phyloP scores from a whole-genome alignment of 192 early-diverging fungal genomes.

The Backusella tarrabulga region DNA sequence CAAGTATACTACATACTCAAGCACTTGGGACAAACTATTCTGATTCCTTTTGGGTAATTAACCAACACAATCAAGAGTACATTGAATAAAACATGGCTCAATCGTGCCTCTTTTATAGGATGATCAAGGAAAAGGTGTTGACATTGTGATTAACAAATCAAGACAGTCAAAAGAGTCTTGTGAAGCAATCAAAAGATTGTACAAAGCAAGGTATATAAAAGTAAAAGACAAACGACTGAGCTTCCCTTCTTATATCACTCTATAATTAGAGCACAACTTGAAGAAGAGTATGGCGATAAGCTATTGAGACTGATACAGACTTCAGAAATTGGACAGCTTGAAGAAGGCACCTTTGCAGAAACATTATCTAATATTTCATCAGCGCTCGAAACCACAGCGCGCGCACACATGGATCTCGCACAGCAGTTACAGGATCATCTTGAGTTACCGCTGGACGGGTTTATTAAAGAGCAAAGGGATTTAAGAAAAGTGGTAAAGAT shows the following conservation, averaged over 20 bases:
- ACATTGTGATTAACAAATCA: constrained; percentile 59
- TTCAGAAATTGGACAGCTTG: constrained; percentile 12
- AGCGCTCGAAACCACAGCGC: constrained; percentile 64
- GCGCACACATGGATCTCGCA: constrained; percentile 65
- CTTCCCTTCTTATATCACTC: background rate
- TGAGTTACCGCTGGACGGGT: constrained; percentile 54
- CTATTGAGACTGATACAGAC: constrained; percentile 42
- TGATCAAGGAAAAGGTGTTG: constrained; percentile 65
- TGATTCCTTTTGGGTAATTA: constrained; percentile 32
- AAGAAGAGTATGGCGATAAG: constrained; percentile 72
- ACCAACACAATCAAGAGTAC: background rate
- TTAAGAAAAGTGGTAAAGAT: constrained; percentile 49
- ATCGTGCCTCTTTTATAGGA: constrained; percentile 35
- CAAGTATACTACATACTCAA: background rate
- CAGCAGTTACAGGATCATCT: constrained; percentile 66
- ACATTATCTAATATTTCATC: constrained; percentile 55
- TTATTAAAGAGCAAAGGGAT: constrained; percentile 64
- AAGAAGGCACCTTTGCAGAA: constrained; percentile 51
- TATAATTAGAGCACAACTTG: constrained; percentile 55
- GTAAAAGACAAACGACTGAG: background rate
- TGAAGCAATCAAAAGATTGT: constrained; percentile 61
- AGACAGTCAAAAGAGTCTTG: constrained; percentile 71
- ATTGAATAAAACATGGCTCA: background rate
- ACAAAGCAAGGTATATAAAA: constrained; percentile 46
- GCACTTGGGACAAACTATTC: constrained; percentile 14